Percentiles rank a stretch among this genome's conserved stretches.
These are phyloP conservation scores for Punctularia strigosozonata DNA, from an alignment of 768 basidiomycete genomes.

Conservation along the genomic window DNA sequence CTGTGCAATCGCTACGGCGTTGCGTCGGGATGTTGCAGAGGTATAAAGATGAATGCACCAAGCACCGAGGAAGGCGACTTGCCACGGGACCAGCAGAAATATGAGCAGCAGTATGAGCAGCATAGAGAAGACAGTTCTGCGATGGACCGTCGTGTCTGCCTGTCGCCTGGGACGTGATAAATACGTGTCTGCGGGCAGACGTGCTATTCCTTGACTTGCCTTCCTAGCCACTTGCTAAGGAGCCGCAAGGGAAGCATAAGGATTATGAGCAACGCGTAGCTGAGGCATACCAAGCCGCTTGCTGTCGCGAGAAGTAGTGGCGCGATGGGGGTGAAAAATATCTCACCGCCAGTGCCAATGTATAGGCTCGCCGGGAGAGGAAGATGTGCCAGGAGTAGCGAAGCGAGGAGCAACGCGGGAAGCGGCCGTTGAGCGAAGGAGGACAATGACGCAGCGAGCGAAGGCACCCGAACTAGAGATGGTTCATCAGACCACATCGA, in stretches of 20 bases:
- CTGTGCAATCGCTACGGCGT: constrained; percentile 2
- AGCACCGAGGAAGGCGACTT: constrained; percentile 79
- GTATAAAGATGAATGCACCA: constrained; percentile 64
- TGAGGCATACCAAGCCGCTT: constrained; percentile 51
- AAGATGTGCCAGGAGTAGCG: constrained; percentile 36
- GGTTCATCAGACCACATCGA: too few species aligned
- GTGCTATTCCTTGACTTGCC: constrained; percentile 7
- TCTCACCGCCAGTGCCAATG: constrained; percentile 48
- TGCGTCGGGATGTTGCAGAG: constrained; percentile 1
- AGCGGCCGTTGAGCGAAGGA: constrained; percentile 25
- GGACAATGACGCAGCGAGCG: constrained; percentile 35
- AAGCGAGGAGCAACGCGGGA: constrained; percentile 31
- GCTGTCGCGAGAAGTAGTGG: constrained; percentile 44
- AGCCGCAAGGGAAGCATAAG: constrained; percentile 36
- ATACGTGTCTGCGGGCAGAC: not conserved
- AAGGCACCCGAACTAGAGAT: constrained; percentile 31
- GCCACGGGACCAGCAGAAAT: constrained; percentile 76
- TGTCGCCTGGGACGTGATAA: not conserved
- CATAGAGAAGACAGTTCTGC: constrained; percentile 47
- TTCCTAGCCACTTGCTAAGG: constrained; percentile 11
- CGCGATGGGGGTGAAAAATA: constrained; percentile 37
- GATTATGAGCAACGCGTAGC: constrained; percentile 40
- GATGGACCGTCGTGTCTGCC: constrained; percentile 27
- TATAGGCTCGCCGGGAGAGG: constrained; percentile 45
- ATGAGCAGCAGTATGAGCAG: constrained; percentile 50